These are phyloP conservation scores for Leishmania guyanensis DNA, from an alignment of 208 protist genomes.

Conservation along the genomic window DNA sequence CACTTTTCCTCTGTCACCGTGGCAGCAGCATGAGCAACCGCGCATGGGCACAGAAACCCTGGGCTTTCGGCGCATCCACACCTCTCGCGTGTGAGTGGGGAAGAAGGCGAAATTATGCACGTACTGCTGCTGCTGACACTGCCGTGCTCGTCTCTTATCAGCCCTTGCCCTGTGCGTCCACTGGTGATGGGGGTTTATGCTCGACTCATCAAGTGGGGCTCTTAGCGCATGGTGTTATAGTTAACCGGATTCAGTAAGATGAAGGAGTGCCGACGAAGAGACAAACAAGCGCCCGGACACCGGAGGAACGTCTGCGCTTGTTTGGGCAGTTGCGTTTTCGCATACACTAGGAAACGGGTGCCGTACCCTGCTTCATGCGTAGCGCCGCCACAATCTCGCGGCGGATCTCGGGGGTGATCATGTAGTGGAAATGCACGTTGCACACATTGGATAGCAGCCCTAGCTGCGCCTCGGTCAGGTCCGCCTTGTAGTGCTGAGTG, in stretches of 20 bases:
- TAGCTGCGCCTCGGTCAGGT: constrained; percentile 80
- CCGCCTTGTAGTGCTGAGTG: constrained; percentile 86
- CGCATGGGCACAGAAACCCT: not conserved
- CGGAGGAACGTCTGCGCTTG: not conserved
- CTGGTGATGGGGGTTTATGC: not conserved
- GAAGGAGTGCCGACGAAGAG: not conserved
- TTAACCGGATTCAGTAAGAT: constrained; percentile 8
- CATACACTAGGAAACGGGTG: constrained; percentile 1
- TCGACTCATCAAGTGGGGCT: not conserved
- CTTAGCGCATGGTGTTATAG: not conserved
- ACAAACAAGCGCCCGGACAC: constrained; percentile 8
- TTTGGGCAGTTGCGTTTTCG: too few relatives aligned
- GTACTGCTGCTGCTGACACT: not conserved
- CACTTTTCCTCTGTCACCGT: not conserved
- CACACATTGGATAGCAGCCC: constrained; percentile 74
- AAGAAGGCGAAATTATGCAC: not conserved
- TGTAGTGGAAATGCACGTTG: constrained; percentile 87
- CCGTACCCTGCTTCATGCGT: constrained; percentile 28
- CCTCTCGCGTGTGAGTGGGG: not conserved
- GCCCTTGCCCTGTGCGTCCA: not conserved
- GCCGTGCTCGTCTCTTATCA: not conserved
- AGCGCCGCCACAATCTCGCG: constrained; percentile 70
- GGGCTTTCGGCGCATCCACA: not conserved
- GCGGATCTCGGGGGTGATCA: constrained; percentile 87
- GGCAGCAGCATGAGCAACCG: not conserved